Base-by-base conservation (phyloP, 768 basidiomycete species). In the Mycena galericulata region DNA sequence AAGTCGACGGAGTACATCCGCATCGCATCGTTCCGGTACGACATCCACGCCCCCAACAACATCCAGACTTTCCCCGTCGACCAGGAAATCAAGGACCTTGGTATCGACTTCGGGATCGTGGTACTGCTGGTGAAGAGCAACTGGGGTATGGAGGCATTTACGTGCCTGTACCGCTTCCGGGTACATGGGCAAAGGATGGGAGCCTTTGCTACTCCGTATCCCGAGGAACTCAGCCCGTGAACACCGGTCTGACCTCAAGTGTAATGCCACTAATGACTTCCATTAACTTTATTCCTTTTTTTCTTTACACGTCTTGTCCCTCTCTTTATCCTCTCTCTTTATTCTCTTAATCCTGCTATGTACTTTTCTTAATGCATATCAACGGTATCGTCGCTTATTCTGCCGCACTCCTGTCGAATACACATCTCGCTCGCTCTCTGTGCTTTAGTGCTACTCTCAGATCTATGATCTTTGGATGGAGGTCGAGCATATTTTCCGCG, bases 81-180 rank as follows among this genome's bases (percentile, higher is more conserved):
- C 1, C 80, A 84, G 62, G 91, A 91, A 60, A 85, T 97, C 38
- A 84, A 81, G 64, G 87, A 87, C 9, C 84, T 96, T 10, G 90
- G 86, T 10, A 81, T 98, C 45, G 95, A 96, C 77, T 92, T 97
- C 73, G 94, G 94, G 2, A 82, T 97, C 58, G 93, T 98, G 29
- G 89, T 92, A 67, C 83, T 98, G 75, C 83, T 88, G 69, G 83
- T 99, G 72, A 85, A 89, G 79, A 92, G 83, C 75, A 99, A 98
- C 76, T 98, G 96, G 92, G 97, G 97, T 45, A 83, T 85, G 78
- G 84, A 85, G 8, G 89, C 92, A 64, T 94, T 87, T 76, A 98
- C 97, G 0, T 99, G 97, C 79, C 79, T 99, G 41, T 99, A 96
- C 79, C 89, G 94, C 47, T 82, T 95, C 80, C 87, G 94, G 46